Percentiles rank a stretch among this genome's conserved stretches.
These are phyloP conservation scores for Penicillium daleae DNA, from an alignment of 495 filamentous ascomycete genomes.

Conservation along the genomic window DNA sequence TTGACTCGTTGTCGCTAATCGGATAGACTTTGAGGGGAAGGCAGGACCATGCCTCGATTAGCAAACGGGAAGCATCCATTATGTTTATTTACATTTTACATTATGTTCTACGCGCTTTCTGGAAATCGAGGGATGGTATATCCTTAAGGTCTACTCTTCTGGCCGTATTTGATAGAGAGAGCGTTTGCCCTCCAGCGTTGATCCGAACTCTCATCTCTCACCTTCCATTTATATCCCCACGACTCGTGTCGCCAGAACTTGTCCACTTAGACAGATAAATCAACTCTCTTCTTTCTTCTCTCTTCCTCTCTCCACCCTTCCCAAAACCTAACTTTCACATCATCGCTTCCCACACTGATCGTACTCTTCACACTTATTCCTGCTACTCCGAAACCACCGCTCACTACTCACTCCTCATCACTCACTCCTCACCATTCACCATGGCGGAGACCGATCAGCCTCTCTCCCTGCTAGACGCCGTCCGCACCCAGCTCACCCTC, in stretches of 20 bases:
- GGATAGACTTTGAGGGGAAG: constrained; percentile 41
- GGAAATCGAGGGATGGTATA: constrained; percentile 44
- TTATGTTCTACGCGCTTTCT: constrained; percentile 16
- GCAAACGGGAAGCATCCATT: constrained; percentile 28
- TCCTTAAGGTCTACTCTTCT: constrained; percentile 13
- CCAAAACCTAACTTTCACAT: background rate
- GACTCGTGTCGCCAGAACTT: background rate
- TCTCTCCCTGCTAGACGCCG: constrained; percentile 7
- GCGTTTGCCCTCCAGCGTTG: background rate
- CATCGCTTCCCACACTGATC: background rate
- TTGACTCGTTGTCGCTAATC: constrained; percentile 38
- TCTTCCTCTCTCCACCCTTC: background rate
- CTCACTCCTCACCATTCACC: background rate
- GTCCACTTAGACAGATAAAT: constrained; percentile 9
- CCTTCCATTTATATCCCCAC: constrained; percentile 4
- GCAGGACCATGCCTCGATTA: constrained; percentile 38
- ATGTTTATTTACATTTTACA: constrained; percentile 4
- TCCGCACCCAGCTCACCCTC: constrained; percentile 21
- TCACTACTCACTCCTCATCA: background rate
- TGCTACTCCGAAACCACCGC: background rate
- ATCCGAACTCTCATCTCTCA: background rate
- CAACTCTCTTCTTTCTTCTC: constrained; percentile 7
- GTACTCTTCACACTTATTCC: background rate
- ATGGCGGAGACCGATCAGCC: background rate
- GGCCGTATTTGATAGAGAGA: constrained; percentile 5